Conservation (phyloP, 2,329 filamentous ascomycete genomes). For the Xylaria sp. region DNA sequence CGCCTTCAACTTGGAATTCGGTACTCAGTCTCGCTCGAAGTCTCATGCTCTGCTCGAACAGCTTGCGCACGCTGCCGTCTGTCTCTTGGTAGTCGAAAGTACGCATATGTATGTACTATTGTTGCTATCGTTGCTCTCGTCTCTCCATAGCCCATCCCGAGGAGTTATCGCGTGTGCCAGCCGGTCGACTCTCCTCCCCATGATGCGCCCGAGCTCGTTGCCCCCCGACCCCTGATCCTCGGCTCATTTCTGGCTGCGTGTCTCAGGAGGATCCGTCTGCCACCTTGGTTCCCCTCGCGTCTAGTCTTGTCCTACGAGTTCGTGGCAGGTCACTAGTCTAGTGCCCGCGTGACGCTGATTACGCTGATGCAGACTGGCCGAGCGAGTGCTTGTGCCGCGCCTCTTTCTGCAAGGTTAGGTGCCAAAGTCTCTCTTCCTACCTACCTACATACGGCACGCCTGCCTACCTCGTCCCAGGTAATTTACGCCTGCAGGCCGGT, state of each 20-base stretch:
- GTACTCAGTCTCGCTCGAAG: not conserved
- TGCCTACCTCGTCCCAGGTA: not conserved
- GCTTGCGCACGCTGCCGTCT: not conserved
- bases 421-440: slow-evolving; percentile 2
- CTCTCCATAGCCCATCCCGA: not conserved
- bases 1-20: not conserved
- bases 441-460: not conserved
- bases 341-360: slow-evolving; percentile 15
- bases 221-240: slow-evolving; percentile 28
- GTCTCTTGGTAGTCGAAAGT: slow-evolving; percentile 15
- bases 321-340: slow-evolving; percentile 11
- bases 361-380: slow-evolving; percentile 11
- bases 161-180: slow-evolving; percentile 4
- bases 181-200: not conserved
- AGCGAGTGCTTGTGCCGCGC: slow-evolving; percentile 33
- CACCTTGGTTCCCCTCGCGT: slow-evolving; percentile 7
- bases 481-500: slow-evolving; percentile 10
- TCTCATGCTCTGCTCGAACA: slow-evolving; percentile 12
- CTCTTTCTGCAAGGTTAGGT: slow-evolving; percentile 17
- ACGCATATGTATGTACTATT: slow-evolving; percentile 24
- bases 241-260: slow-evolving; percentile 10
- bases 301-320: slow-evolving; percentile 29
- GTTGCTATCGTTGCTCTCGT: slow-evolving; percentile 9
- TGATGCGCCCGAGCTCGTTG: slow-evolving; percentile 3
- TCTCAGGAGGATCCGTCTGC: slow-evolving; percentile 26